Conservation (phyloP, 495 filamentous ascomycete genomes). For the Daldinia grandis region DNA sequence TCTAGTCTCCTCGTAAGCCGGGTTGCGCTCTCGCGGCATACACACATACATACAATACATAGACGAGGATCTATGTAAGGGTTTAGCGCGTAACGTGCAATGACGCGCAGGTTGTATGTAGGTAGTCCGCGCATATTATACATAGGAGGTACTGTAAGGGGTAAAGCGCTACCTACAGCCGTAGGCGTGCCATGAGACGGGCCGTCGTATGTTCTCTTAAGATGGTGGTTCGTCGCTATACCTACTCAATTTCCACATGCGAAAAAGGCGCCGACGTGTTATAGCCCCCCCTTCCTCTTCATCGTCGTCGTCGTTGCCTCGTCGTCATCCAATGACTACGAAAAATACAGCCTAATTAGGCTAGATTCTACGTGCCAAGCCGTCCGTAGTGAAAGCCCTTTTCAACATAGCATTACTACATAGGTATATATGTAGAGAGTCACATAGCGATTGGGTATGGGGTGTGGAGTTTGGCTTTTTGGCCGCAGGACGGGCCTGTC, state of each 20-base stretch:
- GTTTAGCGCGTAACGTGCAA: background rate
- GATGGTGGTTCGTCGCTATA: background rate
- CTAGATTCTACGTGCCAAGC: background rate
- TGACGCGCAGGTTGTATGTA: background rate
- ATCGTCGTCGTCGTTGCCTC: background rate
- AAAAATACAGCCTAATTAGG: conserved; percentile 3
- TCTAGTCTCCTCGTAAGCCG: background rate
- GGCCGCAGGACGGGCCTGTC: background rate
- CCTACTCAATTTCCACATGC: background rate
- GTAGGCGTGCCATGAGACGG: too few species aligned
- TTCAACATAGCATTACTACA: background rate
- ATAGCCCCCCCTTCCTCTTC: background rate
- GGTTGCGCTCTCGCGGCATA: background rate
- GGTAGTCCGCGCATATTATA: background rate
- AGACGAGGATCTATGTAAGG: background rate
- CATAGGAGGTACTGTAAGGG: background rate
- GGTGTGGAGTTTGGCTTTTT: background rate
- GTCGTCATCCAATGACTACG: background rate
- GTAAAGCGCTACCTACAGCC: background rate
- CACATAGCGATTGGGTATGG: background rate
- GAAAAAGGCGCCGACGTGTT: background rate
- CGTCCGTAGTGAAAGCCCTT: too few species aligned
- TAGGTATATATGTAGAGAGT: background rate
- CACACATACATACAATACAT: too few species aligned
- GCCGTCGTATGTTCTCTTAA: conserved; percentile 6